These are phyloP conservation scores for Psilocybe subaeruginosa DNA, from an alignment of 768 basidiomycete genomes.

Conservation along the genomic window DNA sequence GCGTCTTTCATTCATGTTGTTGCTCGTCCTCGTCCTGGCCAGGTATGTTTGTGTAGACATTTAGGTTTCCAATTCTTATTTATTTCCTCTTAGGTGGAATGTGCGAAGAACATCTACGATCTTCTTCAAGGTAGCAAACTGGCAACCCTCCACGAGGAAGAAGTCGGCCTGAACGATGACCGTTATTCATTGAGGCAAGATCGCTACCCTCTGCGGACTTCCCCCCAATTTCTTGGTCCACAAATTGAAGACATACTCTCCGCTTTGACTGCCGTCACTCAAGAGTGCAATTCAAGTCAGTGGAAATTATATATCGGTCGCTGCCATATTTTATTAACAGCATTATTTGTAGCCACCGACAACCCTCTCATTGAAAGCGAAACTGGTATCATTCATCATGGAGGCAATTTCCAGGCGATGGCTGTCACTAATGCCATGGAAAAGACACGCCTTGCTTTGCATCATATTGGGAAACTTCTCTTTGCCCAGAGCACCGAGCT, in stretches of 20 bases:
- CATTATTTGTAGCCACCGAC: constrained; percentile 61
- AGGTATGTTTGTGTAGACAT: constrained; percentile 36
- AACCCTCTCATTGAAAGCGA: constrained; percentile 79
- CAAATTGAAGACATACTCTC: constrained; percentile 75
- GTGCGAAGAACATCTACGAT: constrained; percentile 61
- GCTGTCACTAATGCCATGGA: constrained; percentile 83
- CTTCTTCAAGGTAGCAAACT: constrained; percentile 65
- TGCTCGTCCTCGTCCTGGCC: constrained; percentile 81
- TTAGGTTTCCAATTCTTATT: neutral
- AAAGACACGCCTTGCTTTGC: constrained; percentile 74
- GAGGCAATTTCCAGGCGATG: constrained; percentile 91
- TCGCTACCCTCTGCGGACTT: constrained; percentile 67
- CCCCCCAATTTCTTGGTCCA: constrained; percentile 80
- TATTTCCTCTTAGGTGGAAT: constrained; percentile 50
- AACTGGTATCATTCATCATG: constrained; percentile 68
- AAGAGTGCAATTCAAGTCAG: constrained; percentile 82
- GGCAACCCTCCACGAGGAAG: constrained; percentile 61
- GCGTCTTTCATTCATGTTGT: constrained; percentile 73
- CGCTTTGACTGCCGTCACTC: constrained; percentile 58
- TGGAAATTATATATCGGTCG: constrained; percentile 7
- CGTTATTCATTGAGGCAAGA: constrained; percentile 75
- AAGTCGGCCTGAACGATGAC: constrained; percentile 67
- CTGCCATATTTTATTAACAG: constrained; percentile 7
- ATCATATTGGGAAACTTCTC: constrained; percentile 71
- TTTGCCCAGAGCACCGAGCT: constrained; percentile 77